Percentiles rank a stretch among this genome's conserved stretches.
Evolutionary conservation across 768 basidiomycete genomes (phyloP).

Genomic region (Boletus vermiculosoides): DNA sequence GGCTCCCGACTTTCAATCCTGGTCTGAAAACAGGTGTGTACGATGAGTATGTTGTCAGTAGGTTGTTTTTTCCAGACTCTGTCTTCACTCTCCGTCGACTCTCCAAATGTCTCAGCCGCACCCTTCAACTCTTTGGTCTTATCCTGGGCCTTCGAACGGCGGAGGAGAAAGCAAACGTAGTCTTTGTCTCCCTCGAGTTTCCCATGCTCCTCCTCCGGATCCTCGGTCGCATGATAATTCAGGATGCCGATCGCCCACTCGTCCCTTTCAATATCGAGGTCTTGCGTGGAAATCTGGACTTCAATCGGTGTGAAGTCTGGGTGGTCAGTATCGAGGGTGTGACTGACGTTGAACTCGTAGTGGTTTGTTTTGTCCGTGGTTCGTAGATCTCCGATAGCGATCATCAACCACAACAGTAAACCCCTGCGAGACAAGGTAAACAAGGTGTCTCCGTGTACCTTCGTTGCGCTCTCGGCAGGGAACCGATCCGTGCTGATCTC

Average conservation of each 20-base stretch:
- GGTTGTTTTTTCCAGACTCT: not conserved
- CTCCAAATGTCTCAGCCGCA: not conserved
- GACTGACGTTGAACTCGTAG: not conserved
- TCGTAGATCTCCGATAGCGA: constrained; percentile 7
- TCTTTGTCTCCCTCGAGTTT: not conserved
- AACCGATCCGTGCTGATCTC: constrained; percentile 1
- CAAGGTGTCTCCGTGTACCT: constrained; percentile 15
- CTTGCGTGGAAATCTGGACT: not conserved
- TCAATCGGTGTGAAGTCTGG: not conserved
- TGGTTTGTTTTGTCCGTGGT: no score
- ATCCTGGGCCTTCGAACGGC: not conserved
- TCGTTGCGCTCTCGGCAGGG: constrained; percentile 1
- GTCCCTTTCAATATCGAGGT: no score
- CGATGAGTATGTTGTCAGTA: not conserved
- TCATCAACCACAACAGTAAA: constrained; percentile 12
- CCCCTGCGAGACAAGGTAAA: constrained; percentile 16
- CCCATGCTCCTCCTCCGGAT: not conserved
- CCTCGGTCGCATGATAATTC: not conserved
- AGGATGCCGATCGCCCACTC: not conserved
- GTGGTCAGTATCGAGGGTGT: not conserved
- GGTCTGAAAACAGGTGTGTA: not conserved
- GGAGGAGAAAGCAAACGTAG: not conserved
- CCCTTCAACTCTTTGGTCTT: no score
- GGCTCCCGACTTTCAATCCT: not conserved
- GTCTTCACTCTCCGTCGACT: not conserved